Percentiles rank a stretch among this genome's conserved stretches.
Conservation (phyloP, 176 grass and related monocot genomes). For the Phyllostachys edulis region DNA sequence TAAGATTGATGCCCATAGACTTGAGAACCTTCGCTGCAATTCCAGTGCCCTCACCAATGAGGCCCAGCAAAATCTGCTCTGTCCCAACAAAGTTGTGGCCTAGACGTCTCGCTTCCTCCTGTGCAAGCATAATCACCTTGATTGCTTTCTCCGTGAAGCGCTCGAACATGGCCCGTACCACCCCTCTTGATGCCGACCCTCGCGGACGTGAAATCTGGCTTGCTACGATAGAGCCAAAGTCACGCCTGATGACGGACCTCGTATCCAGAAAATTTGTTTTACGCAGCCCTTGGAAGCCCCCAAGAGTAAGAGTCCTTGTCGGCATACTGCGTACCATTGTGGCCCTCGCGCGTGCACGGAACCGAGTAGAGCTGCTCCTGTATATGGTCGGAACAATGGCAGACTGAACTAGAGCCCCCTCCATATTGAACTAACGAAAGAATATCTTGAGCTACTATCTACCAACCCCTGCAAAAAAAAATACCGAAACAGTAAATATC, state of each 20-base stretch:
- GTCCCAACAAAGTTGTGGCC: slow-evolving; percentile 98
- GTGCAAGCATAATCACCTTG: slow-evolving; percentile 97
- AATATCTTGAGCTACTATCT: not conserved
- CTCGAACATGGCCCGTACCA: slow-evolving; percentile 79
- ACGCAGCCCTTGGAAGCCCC: slow-evolving; percentile 58
- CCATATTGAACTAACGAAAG: slow-evolving; percentile 46
- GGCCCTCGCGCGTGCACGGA: slow-evolving; percentile 29
- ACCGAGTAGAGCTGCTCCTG: slow-evolving; percentile 37
- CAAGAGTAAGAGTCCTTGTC: slow-evolving; percentile 42
- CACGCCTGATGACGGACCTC: slow-evolving; percentile 37
- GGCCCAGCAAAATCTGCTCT: slow-evolving; percentile 84
- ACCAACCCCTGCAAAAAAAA: slow-evolving; percentile 26
- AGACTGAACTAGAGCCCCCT: slow-evolving; percentile 76
- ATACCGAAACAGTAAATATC: not conserved
- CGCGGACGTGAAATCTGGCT: slow-evolving; percentile 52
- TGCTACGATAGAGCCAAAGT: slow-evolving; percentile 52
- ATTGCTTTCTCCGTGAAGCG: slow-evolving; percentile 94
- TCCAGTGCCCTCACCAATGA: slow-evolving; percentile 85
- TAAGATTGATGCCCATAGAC: slow-evolving; percentile 94
- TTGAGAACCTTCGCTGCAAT: slow-evolving; percentile 96
- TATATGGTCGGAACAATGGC: slow-evolving; percentile 49
- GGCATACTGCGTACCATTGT: slow-evolving; percentile 53
- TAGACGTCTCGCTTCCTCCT: slow-evolving; percentile 85
- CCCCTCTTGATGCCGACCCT: slow-evolving; percentile 42
- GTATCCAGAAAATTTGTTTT: slow-evolving; percentile 55